Evolutionary conservation across 2,329 filamentous ascomycete genomes (phyloP).

Genomic region (Pestalotiopsis sp.): DNA sequence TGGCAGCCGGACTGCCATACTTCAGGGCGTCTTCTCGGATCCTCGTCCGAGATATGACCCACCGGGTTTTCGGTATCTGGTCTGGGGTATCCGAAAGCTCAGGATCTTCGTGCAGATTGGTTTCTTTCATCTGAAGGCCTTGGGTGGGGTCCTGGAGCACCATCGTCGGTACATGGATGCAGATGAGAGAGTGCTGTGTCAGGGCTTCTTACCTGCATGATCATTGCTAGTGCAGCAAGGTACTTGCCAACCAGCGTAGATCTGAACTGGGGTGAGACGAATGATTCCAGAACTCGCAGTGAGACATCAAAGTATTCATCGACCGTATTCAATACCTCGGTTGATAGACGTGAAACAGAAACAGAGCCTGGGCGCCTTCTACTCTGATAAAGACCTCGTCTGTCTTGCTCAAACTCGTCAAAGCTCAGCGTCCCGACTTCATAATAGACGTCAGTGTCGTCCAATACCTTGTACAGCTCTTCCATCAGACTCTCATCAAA

Average conservation of each 20-base stretch:
- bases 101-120: not conserved
- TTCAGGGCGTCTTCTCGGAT: not conserved
- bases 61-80: not conserved
- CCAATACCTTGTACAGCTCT: not conserved
- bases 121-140: not conserved
- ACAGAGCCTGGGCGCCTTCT: not conserved
- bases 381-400: not conserved
- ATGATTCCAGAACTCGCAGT: not conserved
- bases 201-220: not conserved
- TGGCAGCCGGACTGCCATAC: not conserved
- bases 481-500: not conserved
- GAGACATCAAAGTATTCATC: not conserved
- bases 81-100: not conserved
- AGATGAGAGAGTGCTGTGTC: not conserved
- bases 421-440: not conserved
- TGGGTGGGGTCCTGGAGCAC: not conserved
- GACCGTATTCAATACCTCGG: not conserved
- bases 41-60: not conserved
- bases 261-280: not conserved
- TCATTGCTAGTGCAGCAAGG: not conserved
- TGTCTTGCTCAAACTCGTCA: not conserved
- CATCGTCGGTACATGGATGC: not conserved
- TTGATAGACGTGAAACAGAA: not conserved
- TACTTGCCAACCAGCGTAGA: not conserved
- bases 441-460: not conserved